These are phyloP conservation scores for Vitis amurensis DNA, from an alignment of 164 flowering plant species.

Conservation along the genomic window DNA sequence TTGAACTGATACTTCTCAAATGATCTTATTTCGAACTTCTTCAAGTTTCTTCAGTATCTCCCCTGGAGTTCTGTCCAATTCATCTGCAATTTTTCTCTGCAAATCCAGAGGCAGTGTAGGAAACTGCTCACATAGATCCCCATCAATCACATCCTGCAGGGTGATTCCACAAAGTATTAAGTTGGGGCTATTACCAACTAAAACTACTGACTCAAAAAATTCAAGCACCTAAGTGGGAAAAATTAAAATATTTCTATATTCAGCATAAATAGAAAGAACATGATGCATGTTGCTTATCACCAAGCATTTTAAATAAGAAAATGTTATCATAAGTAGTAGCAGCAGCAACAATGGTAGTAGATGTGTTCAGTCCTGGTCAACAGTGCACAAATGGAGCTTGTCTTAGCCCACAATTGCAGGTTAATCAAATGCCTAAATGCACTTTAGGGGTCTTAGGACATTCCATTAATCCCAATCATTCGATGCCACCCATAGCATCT, in stretches of 20 bases:
- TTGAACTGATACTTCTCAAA: constrained; percentile 34
- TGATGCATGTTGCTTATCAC: neutral
- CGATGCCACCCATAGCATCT: no score
- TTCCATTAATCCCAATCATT: no score
- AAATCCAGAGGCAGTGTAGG: constrained; percentile 86
- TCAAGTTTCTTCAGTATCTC: constrained; percentile 97
- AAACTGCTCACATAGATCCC: constrained; percentile 96
- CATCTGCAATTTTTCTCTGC: constrained; percentile 98
- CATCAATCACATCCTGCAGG: constrained; percentile 98
- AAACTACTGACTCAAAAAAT: no score
- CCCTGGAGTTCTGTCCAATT: constrained; percentile 94
- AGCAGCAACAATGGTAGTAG: no score
- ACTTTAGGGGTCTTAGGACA: no score
- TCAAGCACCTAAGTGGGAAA: neutral
- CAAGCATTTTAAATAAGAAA: no score
- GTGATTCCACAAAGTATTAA: constrained; percentile 1
- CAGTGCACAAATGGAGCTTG: no score
- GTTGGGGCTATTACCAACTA: neutral
- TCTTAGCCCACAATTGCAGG: no score
- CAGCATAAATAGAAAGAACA: neutral
- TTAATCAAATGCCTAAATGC: no score
- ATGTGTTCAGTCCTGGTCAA: no score
- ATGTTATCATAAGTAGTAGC: no score
- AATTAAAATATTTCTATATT: neutral
- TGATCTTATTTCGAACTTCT: constrained; percentile 86